phyloP scores from a whole-genome alignment of 441 rosid genomes.

The Gossypium laxum region DNA sequence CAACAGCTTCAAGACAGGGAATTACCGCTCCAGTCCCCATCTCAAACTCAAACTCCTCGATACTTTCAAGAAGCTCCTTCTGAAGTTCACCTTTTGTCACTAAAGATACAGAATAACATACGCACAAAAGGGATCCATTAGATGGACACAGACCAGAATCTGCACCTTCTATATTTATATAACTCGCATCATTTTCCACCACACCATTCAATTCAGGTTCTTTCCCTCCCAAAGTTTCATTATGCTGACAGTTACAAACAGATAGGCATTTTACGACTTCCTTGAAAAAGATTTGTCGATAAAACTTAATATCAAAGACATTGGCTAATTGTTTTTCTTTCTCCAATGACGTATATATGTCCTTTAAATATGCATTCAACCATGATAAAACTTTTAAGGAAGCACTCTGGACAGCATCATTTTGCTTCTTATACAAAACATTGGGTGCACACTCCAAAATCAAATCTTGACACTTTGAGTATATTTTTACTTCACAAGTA shows the following conservation, averaged over 20 bases:
- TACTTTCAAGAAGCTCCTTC: constrained; percentile 70
- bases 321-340: constrained; percentile 34
- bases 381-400: constrained; percentile 66
- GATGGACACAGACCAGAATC: constrained; percentile 51
- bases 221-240: constrained; percentile 19
- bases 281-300: constrained; percentile 28
- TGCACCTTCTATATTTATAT: constrained; percentile 38
- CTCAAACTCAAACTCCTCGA: constrained; percentile 82
- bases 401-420: constrained; percentile 62
- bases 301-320: constrained; percentile 29
- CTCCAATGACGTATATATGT: constrained; percentile 32
- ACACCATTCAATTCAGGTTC: constrained; percentile 22
- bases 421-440: constrained; percentile 54
- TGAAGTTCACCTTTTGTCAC: constrained; percentile 28
- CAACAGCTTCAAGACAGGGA: constrained; percentile 51
- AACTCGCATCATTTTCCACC: constrained; percentile 25
- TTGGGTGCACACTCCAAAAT: constrained; percentile 56
- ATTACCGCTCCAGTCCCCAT: constrained; percentile 67
- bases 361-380: constrained; percentile 55
- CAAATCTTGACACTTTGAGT: constrained; percentile 53
- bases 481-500: constrained; percentile 59
- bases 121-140: constrained; percentile 45
- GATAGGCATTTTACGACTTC: constrained; percentile 32
- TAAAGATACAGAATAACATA: constrained; percentile 55
- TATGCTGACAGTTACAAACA: constrained; percentile 19